Evolutionary conservation across 345 rosid species (phyloP), one percentile per base, ranked within the genome.

Genomic region (Eucalyptus tenuipes): DNA sequence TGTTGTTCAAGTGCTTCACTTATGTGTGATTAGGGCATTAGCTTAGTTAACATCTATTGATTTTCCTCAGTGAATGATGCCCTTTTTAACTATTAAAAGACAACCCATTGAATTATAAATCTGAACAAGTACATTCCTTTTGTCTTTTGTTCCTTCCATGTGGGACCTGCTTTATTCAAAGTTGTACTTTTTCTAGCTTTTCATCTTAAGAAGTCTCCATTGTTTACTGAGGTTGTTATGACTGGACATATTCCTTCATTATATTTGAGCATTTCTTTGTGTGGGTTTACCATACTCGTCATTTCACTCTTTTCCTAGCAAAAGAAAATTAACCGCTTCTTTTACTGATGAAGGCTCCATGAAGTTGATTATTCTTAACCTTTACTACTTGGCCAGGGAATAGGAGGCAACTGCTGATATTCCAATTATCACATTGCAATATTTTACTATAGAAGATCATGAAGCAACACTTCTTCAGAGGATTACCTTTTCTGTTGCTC

Each of bases 401-500:
- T 47, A 31, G 42, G 84, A 61, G 49, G 88, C 84, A 87, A 68
- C 85, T 68, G 85, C 85, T 66, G 75, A 75, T 27, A 66, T 31
- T 49, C 53, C 57, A 66, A 18, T 13, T 18, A 47, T 13, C 48
- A 61, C 37, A 15, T 75, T 27, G 80, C 85, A 55, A 87, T 80
- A 68, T 53, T 88, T 89, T 57, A 17, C 47, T 68, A 68, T 64
- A 87, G 82, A 87, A 49, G 27, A 88, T 48, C 64, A 96, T 94
- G 98, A 92, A 88, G 96, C 85, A 47, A 52, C 47, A 49, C 29
- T 88, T 86, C 87, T 89, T 90, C 90, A 81, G 66, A 47, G 93
- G 89, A 37, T 87, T 94, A 68, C 20, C 91, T 86, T 91, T 92
- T 86, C 91, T 93, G 42, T 85, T 91, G 33, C 40, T 92, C 86